Percentiles rank a stretch among this genome's conserved stretches.
These are phyloP conservation scores for Pleodorina starrii DNA, from an alignment of 139 green algal genomes.

Conservation along the genomic window DNA sequence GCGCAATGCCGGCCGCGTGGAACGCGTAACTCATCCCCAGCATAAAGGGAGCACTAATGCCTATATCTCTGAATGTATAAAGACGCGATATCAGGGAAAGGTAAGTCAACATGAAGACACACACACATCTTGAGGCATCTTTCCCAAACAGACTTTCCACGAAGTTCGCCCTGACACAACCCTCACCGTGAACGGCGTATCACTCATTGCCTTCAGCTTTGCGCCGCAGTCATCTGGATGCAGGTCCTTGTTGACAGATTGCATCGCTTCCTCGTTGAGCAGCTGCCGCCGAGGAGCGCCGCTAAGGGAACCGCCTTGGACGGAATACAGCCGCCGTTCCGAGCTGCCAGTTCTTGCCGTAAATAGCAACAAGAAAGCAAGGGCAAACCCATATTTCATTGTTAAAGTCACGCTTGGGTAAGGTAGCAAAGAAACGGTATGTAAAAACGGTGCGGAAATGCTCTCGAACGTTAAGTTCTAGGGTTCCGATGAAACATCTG, in stretches of 20 bases:
- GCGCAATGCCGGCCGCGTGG: neutral
- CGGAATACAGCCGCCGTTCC: neutral
- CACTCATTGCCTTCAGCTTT: neutral
- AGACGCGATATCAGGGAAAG: neutral
- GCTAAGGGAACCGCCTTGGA: neutral
- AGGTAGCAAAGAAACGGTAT: neutral
- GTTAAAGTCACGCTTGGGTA: neutral
- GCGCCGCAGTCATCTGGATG: neutral
- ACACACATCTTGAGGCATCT: neutral
- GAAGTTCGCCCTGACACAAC: neutral
- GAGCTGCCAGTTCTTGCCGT: neutral
- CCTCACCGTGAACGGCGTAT: slow-evolving; percentile 3
- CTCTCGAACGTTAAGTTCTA: neutral
- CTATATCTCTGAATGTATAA: neutral
- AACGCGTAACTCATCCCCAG: neutral
- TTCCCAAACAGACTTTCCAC: neutral
- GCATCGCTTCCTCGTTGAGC: neutral
- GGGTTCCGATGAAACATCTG: neutral
- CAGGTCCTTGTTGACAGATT: neutral
- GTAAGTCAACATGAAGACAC: neutral
- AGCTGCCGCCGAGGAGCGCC: neutral
- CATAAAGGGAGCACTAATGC: too few relatives aligned
- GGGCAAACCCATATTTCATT: neutral
- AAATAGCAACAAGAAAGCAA: neutral
- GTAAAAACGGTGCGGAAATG: neutral